These are phyloP conservation scores for Clarireedia sp. DNA, from an alignment of 2,329 filamentous ascomycete genomes.

Conservation along the genomic window DNA sequence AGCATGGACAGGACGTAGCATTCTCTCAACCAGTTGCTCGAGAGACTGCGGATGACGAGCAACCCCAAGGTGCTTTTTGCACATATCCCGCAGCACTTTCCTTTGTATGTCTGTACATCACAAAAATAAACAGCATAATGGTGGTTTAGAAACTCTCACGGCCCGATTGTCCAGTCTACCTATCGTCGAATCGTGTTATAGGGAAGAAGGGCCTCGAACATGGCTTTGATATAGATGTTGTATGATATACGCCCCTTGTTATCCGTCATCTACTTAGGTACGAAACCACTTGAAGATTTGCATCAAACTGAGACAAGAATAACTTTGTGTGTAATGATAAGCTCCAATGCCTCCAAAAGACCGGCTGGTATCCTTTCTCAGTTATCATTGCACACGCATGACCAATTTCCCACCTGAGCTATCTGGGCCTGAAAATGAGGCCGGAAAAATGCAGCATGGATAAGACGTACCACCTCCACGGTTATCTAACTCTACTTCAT, in stretches of 20 bases:
- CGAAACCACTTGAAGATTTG: not conserved
- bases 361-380: no score
- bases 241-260: not conserved
- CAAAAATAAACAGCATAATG: conserved; percentile 24
- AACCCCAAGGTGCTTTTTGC: conserved; percentile 11
- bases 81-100: conserved; percentile 16
- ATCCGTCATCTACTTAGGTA: not conserved
- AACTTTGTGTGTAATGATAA: no score
- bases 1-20: conserved; percentile 7
- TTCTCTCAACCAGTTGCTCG: conserved; percentile 6
- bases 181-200: not conserved
- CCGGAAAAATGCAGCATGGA: no score
- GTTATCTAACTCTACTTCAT: no score
- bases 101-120: conserved; percentile 23
- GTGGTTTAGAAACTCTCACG: conserved; percentile 13
- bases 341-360: no score
- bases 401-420: no score
- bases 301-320: not conserved
- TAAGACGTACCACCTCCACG: no score
- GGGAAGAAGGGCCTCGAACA: not conserved
- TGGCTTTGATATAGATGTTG: not conserved
- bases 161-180: not conserved
- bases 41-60: conserved; percentile 6
- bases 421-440: no score
- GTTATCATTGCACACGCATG: no score